phyloP scores from a whole-genome alignment of 1,139 yeast species.

The Geotrichum restrictum region DNA sequence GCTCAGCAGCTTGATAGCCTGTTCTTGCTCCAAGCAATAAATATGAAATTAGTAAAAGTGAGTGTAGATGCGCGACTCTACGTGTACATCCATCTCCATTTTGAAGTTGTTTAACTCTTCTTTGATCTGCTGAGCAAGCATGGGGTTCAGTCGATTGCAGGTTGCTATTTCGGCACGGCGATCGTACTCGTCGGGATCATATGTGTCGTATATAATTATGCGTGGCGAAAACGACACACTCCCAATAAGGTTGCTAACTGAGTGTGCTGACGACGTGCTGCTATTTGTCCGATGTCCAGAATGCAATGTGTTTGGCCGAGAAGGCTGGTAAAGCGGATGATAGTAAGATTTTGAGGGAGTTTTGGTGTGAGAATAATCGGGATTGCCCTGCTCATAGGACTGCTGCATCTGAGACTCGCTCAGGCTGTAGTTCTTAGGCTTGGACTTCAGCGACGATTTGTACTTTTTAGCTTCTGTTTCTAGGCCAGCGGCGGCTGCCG shows the following conservation, averaged over 20 bases:
- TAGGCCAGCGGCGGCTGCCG: slow-evolving; percentile 11
- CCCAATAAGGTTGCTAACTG: neutral
- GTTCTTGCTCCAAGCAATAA: neutral
- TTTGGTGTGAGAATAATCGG: neutral
- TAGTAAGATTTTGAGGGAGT: neutral
- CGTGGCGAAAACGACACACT: slow-evolving; percentile 75
- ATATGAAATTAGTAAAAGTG: slow-evolving; percentile 58
- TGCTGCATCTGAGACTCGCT: slow-evolving; percentile 1
- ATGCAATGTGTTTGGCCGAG: slow-evolving; percentile 20
- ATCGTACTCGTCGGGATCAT: slow-evolving; percentile 79
- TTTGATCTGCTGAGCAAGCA: slow-evolving; percentile 79
- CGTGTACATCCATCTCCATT: slow-evolving; percentile 74
- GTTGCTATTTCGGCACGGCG: slow-evolving; percentile 92
- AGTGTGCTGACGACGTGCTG: slow-evolving; percentile 14
- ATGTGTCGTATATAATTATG: slow-evolving; percentile 82
- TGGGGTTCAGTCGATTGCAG: slow-evolving; percentile 71
- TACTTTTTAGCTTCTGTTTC: slow-evolving; percentile 15
- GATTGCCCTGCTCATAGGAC: neutral
- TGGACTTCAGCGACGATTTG: slow-evolving; percentile 15
- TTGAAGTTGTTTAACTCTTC: slow-evolving; percentile 75
- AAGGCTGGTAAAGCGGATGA: slow-evolving; percentile 28
- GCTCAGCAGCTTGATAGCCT: no score
- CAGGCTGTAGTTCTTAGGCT: slow-evolving; percentile 15
- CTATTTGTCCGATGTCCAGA: slow-evolving; percentile 21
- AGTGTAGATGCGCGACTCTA: slow-evolving; percentile 70